Conservation (phyloP, 768 basidiomycete species). For the Termitomyces sp. region DNA sequence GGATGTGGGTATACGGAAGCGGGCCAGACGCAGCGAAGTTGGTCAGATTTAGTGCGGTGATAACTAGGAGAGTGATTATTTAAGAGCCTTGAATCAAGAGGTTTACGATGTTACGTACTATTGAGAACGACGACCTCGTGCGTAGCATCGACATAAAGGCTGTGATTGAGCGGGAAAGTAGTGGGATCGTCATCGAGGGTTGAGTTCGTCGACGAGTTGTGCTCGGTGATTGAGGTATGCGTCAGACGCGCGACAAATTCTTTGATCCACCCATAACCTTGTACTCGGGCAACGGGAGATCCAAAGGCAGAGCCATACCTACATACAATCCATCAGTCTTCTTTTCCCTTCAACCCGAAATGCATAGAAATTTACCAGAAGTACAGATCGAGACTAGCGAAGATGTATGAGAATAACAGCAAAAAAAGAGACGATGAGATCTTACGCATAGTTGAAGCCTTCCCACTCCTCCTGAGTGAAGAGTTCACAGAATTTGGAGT, state of each 20-base stretch:
- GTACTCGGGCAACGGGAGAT: constrained; percentile 71
- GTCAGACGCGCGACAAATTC: constrained; percentile 83
- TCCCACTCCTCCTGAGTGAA: constrained; percentile 94
- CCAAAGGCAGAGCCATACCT: constrained; percentile 79
- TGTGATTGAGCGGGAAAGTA: constrained; percentile 70
- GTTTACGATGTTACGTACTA: constrained; percentile 35
- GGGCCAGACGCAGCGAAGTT: constrained; percentile 72
- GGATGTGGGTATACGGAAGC: constrained; percentile 71
- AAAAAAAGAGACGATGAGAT: constrained; percentile 5
- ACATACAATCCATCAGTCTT: constrained; percentile 19
- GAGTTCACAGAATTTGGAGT: constrained; percentile 86
- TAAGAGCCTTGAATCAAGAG: background rate
- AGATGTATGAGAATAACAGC: background rate
- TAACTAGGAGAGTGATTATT: constrained; percentile 37
- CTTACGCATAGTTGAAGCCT: constrained; percentile 78
- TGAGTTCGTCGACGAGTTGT: constrained; percentile 83
- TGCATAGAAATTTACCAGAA: constrained; percentile 46
- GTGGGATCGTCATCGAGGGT: constrained; percentile 68
- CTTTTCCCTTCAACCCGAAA: background rate
- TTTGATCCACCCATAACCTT: constrained; percentile 78
- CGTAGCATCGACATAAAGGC: constrained; percentile 83
- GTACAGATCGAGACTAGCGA: constrained; percentile 52
- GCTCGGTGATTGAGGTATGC: constrained; percentile 61
- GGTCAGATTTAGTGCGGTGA: constrained; percentile 83
- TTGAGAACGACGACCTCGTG: constrained; percentile 93